Evolutionary conservation across 805 yeast genomes (phyloP).

Genomic region (Novakomyces olei): DNA sequence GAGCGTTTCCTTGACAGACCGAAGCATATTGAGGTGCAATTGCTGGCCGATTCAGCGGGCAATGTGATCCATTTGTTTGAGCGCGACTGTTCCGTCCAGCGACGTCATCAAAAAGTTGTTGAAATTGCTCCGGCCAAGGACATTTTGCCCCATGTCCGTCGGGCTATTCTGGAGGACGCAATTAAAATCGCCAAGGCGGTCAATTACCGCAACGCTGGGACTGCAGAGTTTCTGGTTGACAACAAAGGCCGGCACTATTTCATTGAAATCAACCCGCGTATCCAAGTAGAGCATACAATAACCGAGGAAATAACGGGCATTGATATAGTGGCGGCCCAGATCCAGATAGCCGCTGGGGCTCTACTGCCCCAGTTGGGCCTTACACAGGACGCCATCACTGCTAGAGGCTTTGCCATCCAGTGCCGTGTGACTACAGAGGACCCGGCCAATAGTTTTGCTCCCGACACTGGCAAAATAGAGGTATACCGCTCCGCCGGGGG

Average conservation of each 20-base stretch:
- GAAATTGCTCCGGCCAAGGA: constrained; percentile 96
- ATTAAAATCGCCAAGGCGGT: constrained; percentile 76
- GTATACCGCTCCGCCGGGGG: constrained; percentile 98
- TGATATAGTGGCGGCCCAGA: constrained; percentile 93
- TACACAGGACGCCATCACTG: constrained; percentile 80
- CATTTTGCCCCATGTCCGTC: constrained; percentile 59
- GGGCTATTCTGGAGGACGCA: constrained; percentile 84
- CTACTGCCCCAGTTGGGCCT: constrained; percentile 75
- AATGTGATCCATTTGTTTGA: constrained; percentile 89
- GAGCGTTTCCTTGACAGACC: constrained; percentile 90
- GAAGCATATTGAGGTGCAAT: constrained; percentile 93
- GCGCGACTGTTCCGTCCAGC: constrained; percentile 98
- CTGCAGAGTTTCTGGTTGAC: constrained; percentile 93
- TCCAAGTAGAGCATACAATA: constrained; percentile 93
- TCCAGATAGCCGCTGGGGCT: constrained; percentile 97
- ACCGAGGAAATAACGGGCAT: constrained; percentile 98
- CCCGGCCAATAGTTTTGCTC: constrained; percentile 89
- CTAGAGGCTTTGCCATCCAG: constrained; percentile 95
- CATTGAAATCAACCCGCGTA: constrained; percentile 95
- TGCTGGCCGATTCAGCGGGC: constrained; percentile 81
- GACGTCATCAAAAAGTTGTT: constrained; percentile 97
- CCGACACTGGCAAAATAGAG: constrained; percentile 95
- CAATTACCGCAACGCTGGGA: constrained; percentile 90
- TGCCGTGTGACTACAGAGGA: constrained; percentile 98
- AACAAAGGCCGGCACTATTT: constrained; percentile 85